Conservation (phyloP, 164 flowering plant species). For the Magnolia officinalis region DNA sequence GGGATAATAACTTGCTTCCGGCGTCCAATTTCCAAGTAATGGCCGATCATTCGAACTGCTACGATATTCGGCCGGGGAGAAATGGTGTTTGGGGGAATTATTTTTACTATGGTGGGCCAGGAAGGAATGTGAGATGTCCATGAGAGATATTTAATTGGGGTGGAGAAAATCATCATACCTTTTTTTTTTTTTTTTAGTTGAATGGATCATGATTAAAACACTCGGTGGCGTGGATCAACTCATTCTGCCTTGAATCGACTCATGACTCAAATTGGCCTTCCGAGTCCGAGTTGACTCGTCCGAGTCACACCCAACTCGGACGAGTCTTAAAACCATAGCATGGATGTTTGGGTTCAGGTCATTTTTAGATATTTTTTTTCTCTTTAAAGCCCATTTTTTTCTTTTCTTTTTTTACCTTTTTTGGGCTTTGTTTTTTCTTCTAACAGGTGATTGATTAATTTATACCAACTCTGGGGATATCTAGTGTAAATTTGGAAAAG, state of each 20-base stretch:
- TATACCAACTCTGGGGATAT: conserved; percentile 16
- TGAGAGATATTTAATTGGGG: conserved; percentile 25
- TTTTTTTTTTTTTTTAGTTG: conserved; percentile 10
- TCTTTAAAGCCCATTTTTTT: conserved; percentile 7
- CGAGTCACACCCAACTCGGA: too few species aligned
- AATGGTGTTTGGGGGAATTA: conserved; percentile 84
- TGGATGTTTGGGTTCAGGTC: conserved; percentile 2
- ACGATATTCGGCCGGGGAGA: conserved; percentile 61
- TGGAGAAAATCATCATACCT: background rate
- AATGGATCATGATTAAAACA: too few species aligned
- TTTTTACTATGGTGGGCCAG: conserved; percentile 97
- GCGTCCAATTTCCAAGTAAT: conserved; percentile 47
- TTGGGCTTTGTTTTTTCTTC: background rate
- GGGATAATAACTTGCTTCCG: conserved; percentile 88
- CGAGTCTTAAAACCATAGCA: background rate
- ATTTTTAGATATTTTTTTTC: background rate
- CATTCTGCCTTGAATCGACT: too few species aligned
- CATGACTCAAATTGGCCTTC: too few species aligned
- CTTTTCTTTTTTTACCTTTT: background rate
- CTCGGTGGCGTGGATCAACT: too few species aligned
- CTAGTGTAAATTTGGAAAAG: conserved; percentile 30
- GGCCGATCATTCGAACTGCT: conserved; percentile 86
- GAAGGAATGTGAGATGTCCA: conserved; percentile 77
- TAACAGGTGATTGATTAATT: conserved; percentile 19
- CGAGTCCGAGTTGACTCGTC: background rate